Evolutionary conservation across 2,329 filamentous ascomycete species (phyloP), one percentile per base, ranked within the genome.

Genomic region (Sarocladium oryzae): DNA sequence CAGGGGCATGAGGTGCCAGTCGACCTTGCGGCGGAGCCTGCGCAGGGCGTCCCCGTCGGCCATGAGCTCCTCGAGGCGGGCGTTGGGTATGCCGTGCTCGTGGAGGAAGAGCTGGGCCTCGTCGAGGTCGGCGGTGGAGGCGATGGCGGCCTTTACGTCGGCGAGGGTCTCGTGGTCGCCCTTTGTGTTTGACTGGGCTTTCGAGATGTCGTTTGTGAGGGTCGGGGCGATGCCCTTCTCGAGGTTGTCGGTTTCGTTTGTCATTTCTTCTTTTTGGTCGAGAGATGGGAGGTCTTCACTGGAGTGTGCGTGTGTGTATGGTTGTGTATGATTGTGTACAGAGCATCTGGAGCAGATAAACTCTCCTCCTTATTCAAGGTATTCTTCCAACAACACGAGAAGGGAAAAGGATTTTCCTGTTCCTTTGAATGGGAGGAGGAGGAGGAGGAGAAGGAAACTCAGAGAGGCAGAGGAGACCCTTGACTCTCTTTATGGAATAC

Each of bases 1-100:
- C 11, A 78, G 63, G 0, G 76, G 76, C 52, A 79, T 63, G 11
- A 79, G 57, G 0, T 71, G 58, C 37, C 69, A 61, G 52, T 79
- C 76, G 33, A 79, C 70, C 48, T 70, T 72, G n/a, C 72, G 64
- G 23, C 69, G 62, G 4, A 69, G 58, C 18, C 57, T 56, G 32
- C 62, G 61, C 52, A 60, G 58, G 30, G 53, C 52, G 7, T 54
- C 55, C 26, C 66, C 59, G 54, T 80, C 75, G 33, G 66, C 59
- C 5, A 79, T 63, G 15, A 79, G 62, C 23, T 68, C 66, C 10
- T 71, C 63, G 2, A 77, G 59, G 33, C 72, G 38, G 10, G 45
- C 13, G 26, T 51, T 35, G 16, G 46, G 28, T n/a, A 53, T 50
- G 20, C 48, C 48, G 40, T 53, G 33, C 20, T 50, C 41, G 35